These are phyloP conservation scores for Suillus lakei DNA, from an alignment of 768 basidiomycete species.

Conservation along the genomic window DNA sequence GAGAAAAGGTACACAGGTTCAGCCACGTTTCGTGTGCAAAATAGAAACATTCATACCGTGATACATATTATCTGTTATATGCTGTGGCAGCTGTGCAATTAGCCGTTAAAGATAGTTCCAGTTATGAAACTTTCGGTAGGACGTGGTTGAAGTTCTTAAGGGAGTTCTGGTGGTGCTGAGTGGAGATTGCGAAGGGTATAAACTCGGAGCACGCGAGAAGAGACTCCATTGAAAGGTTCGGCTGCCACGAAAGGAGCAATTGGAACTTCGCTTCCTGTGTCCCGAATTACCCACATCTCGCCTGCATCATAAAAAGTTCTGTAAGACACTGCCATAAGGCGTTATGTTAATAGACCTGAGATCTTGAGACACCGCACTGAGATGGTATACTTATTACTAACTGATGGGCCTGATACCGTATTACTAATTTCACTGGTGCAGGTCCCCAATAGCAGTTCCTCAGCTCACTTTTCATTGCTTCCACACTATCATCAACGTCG, in stretches of 20 bases:
- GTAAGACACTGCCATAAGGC: background rate
- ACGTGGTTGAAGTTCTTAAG: background rate
- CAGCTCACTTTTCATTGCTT: background rate
- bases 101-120: background rate
- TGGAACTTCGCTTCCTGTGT: background rate
- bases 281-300: background rate
- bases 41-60: conserved; percentile 4
- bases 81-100: background rate
- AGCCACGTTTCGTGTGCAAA: background rate
- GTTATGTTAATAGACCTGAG: background rate
- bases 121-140: background rate
- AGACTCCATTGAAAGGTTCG: background rate
- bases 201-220: background rate
- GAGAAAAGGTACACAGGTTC: background rate
- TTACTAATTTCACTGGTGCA: background rate
- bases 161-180: background rate
- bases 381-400: background rate
- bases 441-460: background rate
- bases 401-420: background rate
- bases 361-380: background rate
- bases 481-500: background rate
- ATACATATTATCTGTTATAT: conserved; percentile 7
- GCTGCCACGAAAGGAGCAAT: conserved; percentile 1
- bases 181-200: background rate
- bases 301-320: background rate